Evolutionary conservation across 2,329 filamentous ascomycete species (phyloP), one percentile per base, ranked within the genome.

Genomic region (Colletotrichum liaoningense): DNA sequence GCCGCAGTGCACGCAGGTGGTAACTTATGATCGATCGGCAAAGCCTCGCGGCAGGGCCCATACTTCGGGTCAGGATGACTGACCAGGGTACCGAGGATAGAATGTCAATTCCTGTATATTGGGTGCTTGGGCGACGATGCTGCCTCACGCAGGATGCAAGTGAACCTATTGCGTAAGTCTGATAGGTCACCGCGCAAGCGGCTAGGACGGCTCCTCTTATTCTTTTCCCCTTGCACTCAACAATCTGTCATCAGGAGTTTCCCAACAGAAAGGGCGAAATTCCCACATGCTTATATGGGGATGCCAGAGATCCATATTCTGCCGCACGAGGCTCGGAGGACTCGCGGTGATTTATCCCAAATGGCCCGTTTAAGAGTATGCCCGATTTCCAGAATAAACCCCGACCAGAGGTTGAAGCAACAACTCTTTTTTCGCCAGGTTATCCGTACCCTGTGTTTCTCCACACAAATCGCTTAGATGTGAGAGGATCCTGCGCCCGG

Each of bases 261-360:
- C 70, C 67, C 71, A 73, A 73, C 67, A 73, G 65, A 66, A 33
- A 55, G 35, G 30, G 12, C 55, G 26, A 42, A 42, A 69, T 55
- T 73, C 56, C 67, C 70, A 73, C 67, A 70, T 49, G 42, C 49
- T 9, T 38, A 64, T 22, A 42, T 42, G 38, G 57, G 26, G 63
- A 26, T 19, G 22, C 22, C 24, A 49, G 9, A 22, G 9, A 28
- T 67, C 56, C 63, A 67, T 62, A 67, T 62, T 24, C 14, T 42
- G 58, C 54, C 30, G 66, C 62, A 58, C 42, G 70, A 69, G 54
- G 55, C 57, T 60, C 70, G 66, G 59, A 69, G 69, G 14, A 42
- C 8, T 42, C 30, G 60, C 70, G 42, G 70, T 57, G 56, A 14
- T 49, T 49, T 57, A 33, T 22, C 67, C 67, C 19, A 54, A 65